Conservation (phyloP, 805 yeast genomes). For the Ogataea salicorniae region DNA sequence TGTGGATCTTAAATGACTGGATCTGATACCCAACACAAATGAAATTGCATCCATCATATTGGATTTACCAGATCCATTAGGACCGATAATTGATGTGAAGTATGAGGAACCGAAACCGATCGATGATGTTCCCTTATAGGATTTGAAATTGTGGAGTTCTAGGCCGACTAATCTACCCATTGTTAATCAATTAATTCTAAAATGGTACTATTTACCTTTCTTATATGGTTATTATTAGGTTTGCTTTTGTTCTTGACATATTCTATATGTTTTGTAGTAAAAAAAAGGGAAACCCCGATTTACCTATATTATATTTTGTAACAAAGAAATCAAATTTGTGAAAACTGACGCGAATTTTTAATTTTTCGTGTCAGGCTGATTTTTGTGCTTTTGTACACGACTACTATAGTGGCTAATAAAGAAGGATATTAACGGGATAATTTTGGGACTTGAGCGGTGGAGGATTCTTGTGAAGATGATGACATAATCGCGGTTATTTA, state of each 20-base stretch:
- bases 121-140: conserved; percentile 70
- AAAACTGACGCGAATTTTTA: no score
- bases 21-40: conserved; percentile 83
- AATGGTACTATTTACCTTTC: no score
- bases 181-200: background rate
- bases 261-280: background rate
- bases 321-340: no score
- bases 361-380: no score
- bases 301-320: no score
- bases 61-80: conserved; percentile 98
- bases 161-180: conserved; percentile 85
- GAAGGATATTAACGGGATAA: no score
- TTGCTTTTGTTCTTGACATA: no score
- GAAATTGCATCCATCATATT: conserved; percentile 95
- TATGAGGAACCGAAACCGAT: conserved; percentile 79
- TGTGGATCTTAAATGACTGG: conserved; percentile 69
- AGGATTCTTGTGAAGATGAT: no score
- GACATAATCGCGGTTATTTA: no score
- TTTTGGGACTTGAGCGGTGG: no score
- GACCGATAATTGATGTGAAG: conserved; percentile 92
- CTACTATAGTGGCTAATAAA: background rate
- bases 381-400: no score
- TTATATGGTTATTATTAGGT: background rate
- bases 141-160: conserved; percentile 84
- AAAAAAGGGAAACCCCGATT: background rate